Conservation (phyloP, 768 basidiomycete species). For the Rhizopogon rudus region DNA sequence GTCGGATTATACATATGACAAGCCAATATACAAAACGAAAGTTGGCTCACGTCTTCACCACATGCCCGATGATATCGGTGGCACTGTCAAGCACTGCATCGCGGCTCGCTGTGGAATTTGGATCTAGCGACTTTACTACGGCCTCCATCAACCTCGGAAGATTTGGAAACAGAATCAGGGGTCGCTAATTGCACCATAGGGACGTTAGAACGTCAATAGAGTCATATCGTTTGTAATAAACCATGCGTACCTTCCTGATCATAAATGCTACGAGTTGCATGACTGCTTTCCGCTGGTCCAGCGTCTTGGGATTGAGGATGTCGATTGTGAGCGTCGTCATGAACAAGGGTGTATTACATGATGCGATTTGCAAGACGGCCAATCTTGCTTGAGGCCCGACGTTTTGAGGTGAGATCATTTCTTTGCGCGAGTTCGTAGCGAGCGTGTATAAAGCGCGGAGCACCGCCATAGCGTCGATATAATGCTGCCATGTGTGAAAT, state of each 20-base stretch:
- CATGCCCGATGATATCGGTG: constrained; percentile 89
- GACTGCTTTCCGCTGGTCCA: constrained; percentile 79
- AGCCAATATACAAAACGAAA: background rate
- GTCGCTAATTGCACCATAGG: constrained; percentile 47
- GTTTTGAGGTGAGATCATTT: constrained; percentile 62
- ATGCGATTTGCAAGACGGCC: constrained; percentile 83
- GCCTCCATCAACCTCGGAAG: constrained; percentile 88
- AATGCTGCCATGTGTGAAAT: constrained; percentile 92
- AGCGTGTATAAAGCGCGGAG: constrained; percentile 79
- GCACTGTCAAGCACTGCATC: constrained; percentile 89
- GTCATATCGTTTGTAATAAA: too few species aligned
- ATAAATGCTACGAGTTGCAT: constrained; percentile 93
- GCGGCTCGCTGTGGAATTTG: constrained; percentile 67
- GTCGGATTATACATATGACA: background rate
- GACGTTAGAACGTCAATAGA: background rate
- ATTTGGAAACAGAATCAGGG: constrained; percentile 77
- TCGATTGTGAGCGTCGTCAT: constrained; percentile 93
- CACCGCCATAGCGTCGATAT: constrained; percentile 85
- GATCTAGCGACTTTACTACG: constrained; percentile 94
- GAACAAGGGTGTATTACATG: constrained; percentile 79
- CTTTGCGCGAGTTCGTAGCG: constrained; percentile 68
- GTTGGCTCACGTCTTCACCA: constrained; percentile 79
- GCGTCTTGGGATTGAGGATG: constrained; percentile 69
- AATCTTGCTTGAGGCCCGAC: constrained; percentile 73
- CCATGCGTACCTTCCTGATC: constrained; percentile 68